Base-by-base conservation (phyloP, 2,329 filamentous ascomycete species). In the Akanthomyces lecanii region DNA sequence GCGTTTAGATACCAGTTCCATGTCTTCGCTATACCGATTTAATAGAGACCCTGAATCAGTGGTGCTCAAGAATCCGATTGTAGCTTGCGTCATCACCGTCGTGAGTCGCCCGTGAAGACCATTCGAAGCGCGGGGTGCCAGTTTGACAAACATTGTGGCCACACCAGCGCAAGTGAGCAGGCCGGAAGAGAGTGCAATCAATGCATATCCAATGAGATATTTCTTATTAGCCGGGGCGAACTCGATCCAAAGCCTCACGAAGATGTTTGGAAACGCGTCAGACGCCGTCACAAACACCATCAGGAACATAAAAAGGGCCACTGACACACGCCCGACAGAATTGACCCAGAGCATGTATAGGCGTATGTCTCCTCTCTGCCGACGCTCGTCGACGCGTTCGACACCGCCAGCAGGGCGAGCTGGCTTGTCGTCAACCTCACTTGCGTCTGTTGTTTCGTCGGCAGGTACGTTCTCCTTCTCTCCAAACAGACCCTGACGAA, bases 261-360 rank as follows among this genome's bases (percentile, higher is more conserved):
- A 61, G 18, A 54, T 48, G 28, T 18, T 8, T 7, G 59, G 42
- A 3, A 54, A 33, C 1, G 42, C 14, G 12, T 55, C 50, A 2
- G 51, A 16, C n/a, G 14, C n/a, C 1, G 59, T 4, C 50, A 61
- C 12, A 4, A 47, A 18, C 0, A 61, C 1, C 10, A 54, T 30
- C 25, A 54, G n/a, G 5, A 61, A 23, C 3, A 11, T 36, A 6
- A 33, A 54, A 21, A 47, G 1, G 28, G 21, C 8, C 30, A 45
- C 10, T 7, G 45, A 2, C 14, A 45, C 6, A 3, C 59, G 38
- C 38, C 59, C 59, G 10, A 55, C 25, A 2, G 50, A 12, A 16
- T 55, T 10, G 10, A 61, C 28, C 59, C 59, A 61, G 2, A 61
- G 42, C 28, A 38, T 18, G n/a, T 61, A 55, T 1, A 61, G 21